A percentile compares a stretch with the other conserved stretches of the same genome.
These are phyloP conservation scores for Trichosanthes truncata DNA, from an alignment of 306 rosid genomes.

Conservation along the genomic window DNA sequence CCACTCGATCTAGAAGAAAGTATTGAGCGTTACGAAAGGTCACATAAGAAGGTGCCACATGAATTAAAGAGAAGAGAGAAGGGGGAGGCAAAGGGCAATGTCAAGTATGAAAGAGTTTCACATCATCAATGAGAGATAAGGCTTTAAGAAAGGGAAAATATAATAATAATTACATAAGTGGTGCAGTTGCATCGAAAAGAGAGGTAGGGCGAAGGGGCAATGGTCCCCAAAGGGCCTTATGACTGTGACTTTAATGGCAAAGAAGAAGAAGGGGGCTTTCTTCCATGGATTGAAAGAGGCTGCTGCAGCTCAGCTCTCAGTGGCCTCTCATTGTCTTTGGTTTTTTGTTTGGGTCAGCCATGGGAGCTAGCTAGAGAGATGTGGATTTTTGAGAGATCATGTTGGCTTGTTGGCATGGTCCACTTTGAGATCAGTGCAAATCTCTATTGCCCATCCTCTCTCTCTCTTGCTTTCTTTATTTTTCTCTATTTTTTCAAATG, in stretches of 20 bases:
- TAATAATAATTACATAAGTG: conserved; percentile 13
- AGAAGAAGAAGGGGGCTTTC: conserved; percentile 12
- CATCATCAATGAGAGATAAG: not conserved
- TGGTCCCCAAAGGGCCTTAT: conserved; percentile 14
- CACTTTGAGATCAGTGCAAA: conserved; percentile 1
- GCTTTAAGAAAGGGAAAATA: not conserved
- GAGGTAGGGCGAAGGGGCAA: not conserved
- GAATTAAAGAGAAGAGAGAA: not conserved
- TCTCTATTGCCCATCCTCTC: too few relatives aligned
- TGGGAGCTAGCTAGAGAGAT: not conserved
- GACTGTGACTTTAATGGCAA: conserved; percentile 58
- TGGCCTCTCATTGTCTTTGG: conserved; percentile 11
- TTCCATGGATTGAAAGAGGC: conserved; percentile 29
- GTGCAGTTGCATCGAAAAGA: conserved; percentile 42
- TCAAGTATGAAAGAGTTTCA: not conserved
- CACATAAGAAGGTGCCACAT: not conserved
- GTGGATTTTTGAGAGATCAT: conserved; percentile 3
- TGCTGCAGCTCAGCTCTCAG: conserved; percentile 8
- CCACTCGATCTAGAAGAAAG: not conserved
- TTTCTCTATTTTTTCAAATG: too few relatives aligned
- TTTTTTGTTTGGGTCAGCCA: conserved; percentile 4
- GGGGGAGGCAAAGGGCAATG: not conserved
- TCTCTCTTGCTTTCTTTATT: too few relatives aligned
- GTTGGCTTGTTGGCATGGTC: not conserved
- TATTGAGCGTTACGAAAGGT: not conserved